These are phyloP conservation scores for Rhododendron mucronatum DNA, from an alignment of 148 eudicot genomes.

Conservation along the genomic window DNA sequence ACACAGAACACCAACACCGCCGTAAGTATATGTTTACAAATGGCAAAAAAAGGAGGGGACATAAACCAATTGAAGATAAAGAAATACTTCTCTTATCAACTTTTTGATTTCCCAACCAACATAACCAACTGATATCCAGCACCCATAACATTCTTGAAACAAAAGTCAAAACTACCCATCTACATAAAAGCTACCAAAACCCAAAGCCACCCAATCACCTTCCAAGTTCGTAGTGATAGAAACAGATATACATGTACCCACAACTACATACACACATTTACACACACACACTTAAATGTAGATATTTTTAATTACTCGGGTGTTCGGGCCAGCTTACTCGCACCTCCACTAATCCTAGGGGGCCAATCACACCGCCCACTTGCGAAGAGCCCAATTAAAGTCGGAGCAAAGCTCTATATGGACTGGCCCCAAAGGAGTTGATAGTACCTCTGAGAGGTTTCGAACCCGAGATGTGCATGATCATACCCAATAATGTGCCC, in stretches of 20 bases:
- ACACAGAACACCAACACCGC: background rate
- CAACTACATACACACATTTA: background rate
- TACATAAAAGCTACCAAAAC: slow-evolving; percentile 4
- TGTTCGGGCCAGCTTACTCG: no score
- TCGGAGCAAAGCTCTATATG: no score
- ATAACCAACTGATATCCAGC: slow-evolving; percentile 9
- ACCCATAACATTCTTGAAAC: background rate
- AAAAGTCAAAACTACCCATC: slow-evolving; percentile 18
- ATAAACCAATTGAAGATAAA: background rate
- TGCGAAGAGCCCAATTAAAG: no score
- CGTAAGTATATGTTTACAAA: background rate
- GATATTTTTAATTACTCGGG: background rate
- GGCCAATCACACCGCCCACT: background rate
- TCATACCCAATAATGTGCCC: background rate
- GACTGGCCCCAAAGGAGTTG: background rate
- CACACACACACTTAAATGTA: background rate
- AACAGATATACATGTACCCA: background rate
- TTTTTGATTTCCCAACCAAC: slow-evolving; percentile 5
- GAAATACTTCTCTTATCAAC: background rate
- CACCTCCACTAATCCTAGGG: no score
- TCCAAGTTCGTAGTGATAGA: background rate
- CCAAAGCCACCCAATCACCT: background rate
- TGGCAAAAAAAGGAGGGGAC: background rate
- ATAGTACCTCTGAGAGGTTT: no score
- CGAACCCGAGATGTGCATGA: background rate